Base-by-base conservation (phyloP, 371 early-diverging fungal species). In the Mucor circinelloides region DNA sequence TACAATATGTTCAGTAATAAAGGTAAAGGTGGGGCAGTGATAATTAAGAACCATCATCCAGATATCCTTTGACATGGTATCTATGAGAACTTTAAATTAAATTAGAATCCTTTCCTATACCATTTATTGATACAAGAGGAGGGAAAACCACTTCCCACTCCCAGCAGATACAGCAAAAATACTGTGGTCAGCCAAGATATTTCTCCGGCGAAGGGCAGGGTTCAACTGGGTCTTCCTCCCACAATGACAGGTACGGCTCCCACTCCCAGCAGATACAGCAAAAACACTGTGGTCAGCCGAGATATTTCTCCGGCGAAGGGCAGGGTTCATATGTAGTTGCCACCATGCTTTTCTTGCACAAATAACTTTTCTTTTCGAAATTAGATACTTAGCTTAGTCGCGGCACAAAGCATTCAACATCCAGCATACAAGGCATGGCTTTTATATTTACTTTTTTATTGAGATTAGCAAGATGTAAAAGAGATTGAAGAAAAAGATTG, bases 241-340 rank as follows among this genome's bases (percentile, higher is more conserved):
- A 36, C 36, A 36, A 36, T 36, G 36, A 36, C 36, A 36, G 10
- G 36, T 36, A 36, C 36, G 36, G 36, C 52, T 60, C 59, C 59
- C 60, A 66, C 66, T 66, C 60, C 59, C 66, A 66, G 52, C 52
- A 58, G 58, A 65, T 65, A 58, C 65, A 58, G 65, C 58, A 65
- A 46, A 58, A 58, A 65, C 46, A 58, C 65, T 65, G 65, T 31
- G 2, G 65, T 44, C 65, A 34, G 58, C 58, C 65, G 48, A 58
- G 58, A 65, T 58, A 27, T 65, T 65, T 65, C 65, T 58, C 65
- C 58, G 64, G 58, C 65, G 58, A 44, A 65, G 65, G 65, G 66
- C 66, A 66, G 66, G 66, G 66, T n/a, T 60, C 66, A 66, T 66
- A 60, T 66, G 66, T 66, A 66, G 59, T 66, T 66, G 50, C 59